These are phyloP conservation scores for Dryas integrifolia DNA, from an alignment of 331 rosid species.

Conservation along the genomic window DNA sequence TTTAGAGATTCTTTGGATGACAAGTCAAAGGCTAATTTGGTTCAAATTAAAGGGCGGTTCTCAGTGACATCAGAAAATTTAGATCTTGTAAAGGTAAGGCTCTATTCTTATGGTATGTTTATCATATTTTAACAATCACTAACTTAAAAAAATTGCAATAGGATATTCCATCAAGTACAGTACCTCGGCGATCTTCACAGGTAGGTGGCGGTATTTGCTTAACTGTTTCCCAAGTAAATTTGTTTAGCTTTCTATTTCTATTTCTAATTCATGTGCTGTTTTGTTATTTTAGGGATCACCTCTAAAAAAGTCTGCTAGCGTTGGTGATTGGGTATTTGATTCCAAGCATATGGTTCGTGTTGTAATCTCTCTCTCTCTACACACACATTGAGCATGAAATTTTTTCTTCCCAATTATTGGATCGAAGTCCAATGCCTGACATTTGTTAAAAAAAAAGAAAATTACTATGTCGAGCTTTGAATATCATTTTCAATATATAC, in stretches of 20 bases:
- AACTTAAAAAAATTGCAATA: constrained; percentile 48
- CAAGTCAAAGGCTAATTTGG: constrained; percentile 84
- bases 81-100: constrained; percentile 87
- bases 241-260: neutral
- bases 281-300: constrained; percentile 65
- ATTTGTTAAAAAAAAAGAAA: neutral
- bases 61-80: constrained; percentile 95
- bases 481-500: neutral
- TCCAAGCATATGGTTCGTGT: constrained; percentile 70
- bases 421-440: neutral
- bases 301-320: constrained; percentile 89
- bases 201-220: constrained; percentile 43
- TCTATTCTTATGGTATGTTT: constrained; percentile 14
- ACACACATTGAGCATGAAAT: neutral
- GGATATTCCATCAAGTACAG: constrained; percentile 94
- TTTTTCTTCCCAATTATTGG: neutral
- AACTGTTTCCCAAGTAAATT: constrained; percentile 15
- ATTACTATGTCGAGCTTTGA: neutral
- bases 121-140: constrained; percentile 31
- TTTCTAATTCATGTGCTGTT: constrained; percentile 30
- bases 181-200: constrained; percentile 87
- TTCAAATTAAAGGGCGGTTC: constrained; percentile 95
- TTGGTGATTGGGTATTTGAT: constrained; percentile 90
- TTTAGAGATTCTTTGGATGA: constrained; percentile 92
- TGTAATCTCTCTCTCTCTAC: constrained; percentile 8